Conservation (phyloP, 352 stramenopile species). For the Peronospora belbahrii region DNA sequence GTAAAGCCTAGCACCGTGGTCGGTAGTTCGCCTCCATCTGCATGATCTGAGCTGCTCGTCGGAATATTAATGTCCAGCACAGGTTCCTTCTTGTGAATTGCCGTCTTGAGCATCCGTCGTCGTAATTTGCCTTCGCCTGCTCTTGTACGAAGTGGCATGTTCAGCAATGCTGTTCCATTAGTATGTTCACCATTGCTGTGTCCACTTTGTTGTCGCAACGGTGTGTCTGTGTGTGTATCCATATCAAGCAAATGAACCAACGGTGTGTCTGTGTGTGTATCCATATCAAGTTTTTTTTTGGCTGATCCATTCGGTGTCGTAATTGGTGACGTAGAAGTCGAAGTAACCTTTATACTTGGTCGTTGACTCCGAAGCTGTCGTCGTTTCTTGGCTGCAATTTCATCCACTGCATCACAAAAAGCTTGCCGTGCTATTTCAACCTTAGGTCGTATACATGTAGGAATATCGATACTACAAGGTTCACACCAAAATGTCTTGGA, state of each 20-base stretch:
- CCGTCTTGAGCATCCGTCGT: conserved; percentile 17
- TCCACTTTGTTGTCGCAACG: too few species aligned
- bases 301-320: conserved; percentile 17
- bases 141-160: conserved; percentile 29
- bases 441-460: conserved; percentile 24
- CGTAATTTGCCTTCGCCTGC: conserved; percentile 23
- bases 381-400: conserved; percentile 44
- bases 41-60: not conserved
- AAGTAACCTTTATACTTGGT: not conserved
- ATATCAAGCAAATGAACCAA: conserved; percentile 7
- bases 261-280: conserved; percentile 8
- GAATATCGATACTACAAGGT: conserved; percentile 44
- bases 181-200: too few species aligned
- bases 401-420: conserved; percentile 33
- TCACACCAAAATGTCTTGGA: conserved; percentile 50
- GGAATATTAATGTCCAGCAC: conserved; percentile 12
- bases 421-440: conserved; percentile 32
- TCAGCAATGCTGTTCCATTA: conserved; percentile 18
- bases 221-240: conserved; percentile 9
- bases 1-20: conserved; percentile 56
- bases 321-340: conserved; percentile 16
- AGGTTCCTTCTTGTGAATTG: conserved; percentile 9
- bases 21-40: conserved; percentile 8
- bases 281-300: conserved; percentile 7
- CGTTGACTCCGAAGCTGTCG: conserved; percentile 26